Conservation (phyloP, 192 early-diverging fungal species). For the Glomus cerebriforme region DNA sequence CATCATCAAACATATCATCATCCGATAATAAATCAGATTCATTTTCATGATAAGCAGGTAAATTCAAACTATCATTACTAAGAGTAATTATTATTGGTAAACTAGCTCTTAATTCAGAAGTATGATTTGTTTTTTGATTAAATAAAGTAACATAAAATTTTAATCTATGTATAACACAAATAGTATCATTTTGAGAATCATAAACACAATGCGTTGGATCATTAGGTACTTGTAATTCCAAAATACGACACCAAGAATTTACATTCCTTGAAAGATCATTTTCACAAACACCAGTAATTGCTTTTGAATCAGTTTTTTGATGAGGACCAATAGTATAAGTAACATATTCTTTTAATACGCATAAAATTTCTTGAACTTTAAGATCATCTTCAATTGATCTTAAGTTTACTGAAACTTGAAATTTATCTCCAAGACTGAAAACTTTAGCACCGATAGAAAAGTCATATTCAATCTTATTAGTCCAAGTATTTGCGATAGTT, state of each 20-base stretch:
- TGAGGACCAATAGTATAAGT: conserved; percentile 39
- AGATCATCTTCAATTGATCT: conserved; percentile 47
- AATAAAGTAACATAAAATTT: conserved; percentile 33
- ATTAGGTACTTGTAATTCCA: conserved; percentile 23
- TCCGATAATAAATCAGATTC: not conserved
- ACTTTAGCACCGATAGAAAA: conserved; percentile 56
- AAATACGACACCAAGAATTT: conserved; percentile 27
- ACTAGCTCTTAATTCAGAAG: conserved; percentile 39
- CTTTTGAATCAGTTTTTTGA: not conserved
- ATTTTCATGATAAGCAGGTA: conserved; percentile 12
- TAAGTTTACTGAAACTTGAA: conserved; percentile 49
- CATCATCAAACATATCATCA: not conserved
- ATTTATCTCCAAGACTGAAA: conserved; percentile 53
- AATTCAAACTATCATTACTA: not conserved
- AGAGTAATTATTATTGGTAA: conserved; percentile 40
- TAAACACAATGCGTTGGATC: conserved; percentile 28
- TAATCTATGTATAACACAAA: conserved; percentile 38
- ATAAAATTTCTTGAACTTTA: conserved; percentile 44
- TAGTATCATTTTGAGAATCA: conserved; percentile 37
- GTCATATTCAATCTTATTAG: conserved; percentile 55
- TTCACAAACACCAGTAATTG: conserved; percentile 9
- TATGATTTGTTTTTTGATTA: conserved; percentile 27
- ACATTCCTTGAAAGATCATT: not conserved
- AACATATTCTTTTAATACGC: conserved; percentile 57
- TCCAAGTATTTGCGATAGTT: conserved; percentile 55